A percentile compares a stretch with the other conserved stretches of the same genome.
phyloP scores from a whole-genome alignment of 257 asterid species.

The Ajuga chamaepitys region DNA sequence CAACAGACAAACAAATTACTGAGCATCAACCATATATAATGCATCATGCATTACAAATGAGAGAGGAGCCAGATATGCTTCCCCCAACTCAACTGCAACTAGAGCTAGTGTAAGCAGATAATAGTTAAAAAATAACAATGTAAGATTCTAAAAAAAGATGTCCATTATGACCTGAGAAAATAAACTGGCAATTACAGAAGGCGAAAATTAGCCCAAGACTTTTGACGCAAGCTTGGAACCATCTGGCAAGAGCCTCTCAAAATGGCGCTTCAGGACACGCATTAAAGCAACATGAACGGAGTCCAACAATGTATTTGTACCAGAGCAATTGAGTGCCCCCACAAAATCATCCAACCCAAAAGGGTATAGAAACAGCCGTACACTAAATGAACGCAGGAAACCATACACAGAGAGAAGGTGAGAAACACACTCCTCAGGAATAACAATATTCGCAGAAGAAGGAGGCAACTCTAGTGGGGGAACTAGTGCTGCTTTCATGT shows the following conservation, averaged over 20 bases:
- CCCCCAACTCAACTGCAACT: background rate
- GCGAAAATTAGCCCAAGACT: slow-evolving; percentile 52
- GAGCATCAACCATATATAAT: background rate
- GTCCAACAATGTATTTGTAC: slow-evolving; percentile 70
- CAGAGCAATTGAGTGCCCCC: slow-evolving; percentile 75
- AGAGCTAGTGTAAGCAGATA: slow-evolving; percentile 4
- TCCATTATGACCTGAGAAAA: background rate
- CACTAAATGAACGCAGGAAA: slow-evolving; percentile 71
- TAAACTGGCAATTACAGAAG: background rate
- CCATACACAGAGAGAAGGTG: slow-evolving; percentile 67
- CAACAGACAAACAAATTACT: slow-evolving; percentile 5
- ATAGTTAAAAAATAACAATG: background rate
- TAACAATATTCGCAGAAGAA: slow-evolving; percentile 68
- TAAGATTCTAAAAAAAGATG: background rate
- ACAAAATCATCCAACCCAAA: slow-evolving; percentile 83
- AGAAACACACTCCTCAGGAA: slow-evolving; percentile 61
- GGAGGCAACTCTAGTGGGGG: slow-evolving; percentile 79
- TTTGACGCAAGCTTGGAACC: slow-evolving; percentile 62
- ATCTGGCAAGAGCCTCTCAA: slow-evolving; percentile 57
- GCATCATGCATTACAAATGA: background rate
- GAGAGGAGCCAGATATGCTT: slow-evolving; percentile 9
- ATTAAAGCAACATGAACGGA: slow-evolving; percentile 72
- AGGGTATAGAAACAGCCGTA: slow-evolving; percentile 61
- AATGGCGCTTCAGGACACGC: slow-evolving; percentile 52
- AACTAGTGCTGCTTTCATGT: slow-evolving; percentile 33